These are phyloP conservation scores for Xylaria sp. DNA, from an alignment of 2,329 filamentous ascomycete species.

Conservation along the genomic window DNA sequence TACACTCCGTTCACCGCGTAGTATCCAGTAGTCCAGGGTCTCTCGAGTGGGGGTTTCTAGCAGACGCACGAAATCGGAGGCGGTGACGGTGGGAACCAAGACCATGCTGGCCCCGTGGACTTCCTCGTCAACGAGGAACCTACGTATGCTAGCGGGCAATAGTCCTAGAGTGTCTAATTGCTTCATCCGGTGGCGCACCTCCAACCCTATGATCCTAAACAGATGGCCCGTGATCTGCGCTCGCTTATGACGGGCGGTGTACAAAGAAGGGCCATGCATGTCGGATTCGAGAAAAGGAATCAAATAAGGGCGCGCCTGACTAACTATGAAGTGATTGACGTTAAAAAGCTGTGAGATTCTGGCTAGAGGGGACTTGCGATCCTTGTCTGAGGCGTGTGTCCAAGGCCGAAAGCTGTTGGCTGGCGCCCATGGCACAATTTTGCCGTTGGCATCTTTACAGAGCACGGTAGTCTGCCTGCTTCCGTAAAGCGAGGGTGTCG, in stretches of 20 bases:
- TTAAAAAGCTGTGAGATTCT: conserved; percentile 85
- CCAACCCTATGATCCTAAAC: conserved; percentile 72
- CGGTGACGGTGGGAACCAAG: conserved; percentile 78
- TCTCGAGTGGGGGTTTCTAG: conserved; percentile 82
- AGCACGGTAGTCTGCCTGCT: conserved; percentile 69
- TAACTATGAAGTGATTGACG: conserved; percentile 94
- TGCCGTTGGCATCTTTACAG: conserved; percentile 77
- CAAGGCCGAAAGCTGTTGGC: conserved; percentile 71
- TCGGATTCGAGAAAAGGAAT: conserved; percentile 84
- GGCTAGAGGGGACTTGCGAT: conserved; percentile 68
- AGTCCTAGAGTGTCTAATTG: conserved; percentile 80
- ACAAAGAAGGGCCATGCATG: conserved; percentile 74
- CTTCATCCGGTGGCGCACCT: conserved; percentile 78
- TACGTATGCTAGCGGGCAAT: conserved; percentile 70
- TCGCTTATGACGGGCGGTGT: conserved; percentile 62
- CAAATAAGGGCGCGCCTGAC: conserved; percentile 87
- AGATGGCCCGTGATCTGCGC: conserved; percentile 63
- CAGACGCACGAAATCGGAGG: conserved; percentile 75
- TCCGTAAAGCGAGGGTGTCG: conserved; percentile 68
- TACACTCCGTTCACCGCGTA: conserved; percentile 81
- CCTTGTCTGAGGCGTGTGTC: conserved; percentile 68
- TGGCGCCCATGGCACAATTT: conserved; percentile 75
- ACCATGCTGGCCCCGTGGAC: conserved; percentile 80
- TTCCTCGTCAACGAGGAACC: conserved; percentile 82
- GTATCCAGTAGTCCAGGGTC: conserved; percentile 82